Base-by-base conservation (phyloP, 805 yeast genomes). In the Ogataea pignaliae region DNA sequence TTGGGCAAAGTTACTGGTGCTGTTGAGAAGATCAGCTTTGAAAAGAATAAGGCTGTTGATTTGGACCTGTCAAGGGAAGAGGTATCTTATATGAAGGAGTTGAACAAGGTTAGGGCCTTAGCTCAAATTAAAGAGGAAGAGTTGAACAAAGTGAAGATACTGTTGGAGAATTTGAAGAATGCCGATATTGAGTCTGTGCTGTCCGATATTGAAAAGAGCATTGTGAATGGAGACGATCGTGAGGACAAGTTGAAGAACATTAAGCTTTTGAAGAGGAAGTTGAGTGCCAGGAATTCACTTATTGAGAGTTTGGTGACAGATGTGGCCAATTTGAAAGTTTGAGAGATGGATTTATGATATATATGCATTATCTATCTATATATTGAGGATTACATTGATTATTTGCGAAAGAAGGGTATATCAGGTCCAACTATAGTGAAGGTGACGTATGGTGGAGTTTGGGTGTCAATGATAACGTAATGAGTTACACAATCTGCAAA, bases 31-130 rank as follows among this genome's bases (percentile, higher is more conserved):
- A 26, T 55, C 5, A 42, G 47, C 7, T 28, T 42, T 2, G 40
- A 34, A n/a, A 39, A 37, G 17, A 34, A 43, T 14, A 42, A 36
- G 36, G 29, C 34, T 13, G 35, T 43, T n/a, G 54, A 53, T 37
- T 14, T 34, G 6, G 53, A 46, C 2, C 41, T 62, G 13, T 56
- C 65, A 1, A 53, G 45, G 34, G 57, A 54, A 16, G 68, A 64
- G 40, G 48, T 44, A n/a, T 36, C 39, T 1, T 60, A 52, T 41
- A 41, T 48, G 42, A 51, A 43, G 26, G 63, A 60, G 38, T 44
- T 64, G 40, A 55, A 61, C 39, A 33, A 43, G 15, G 29, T 59
- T 21, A 43, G 49, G 11, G 39, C 41, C 3, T 34, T 47, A 29
- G 50, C 53, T 1, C 21, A 40, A 9, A 50, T 47, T 16, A 59